phyloP scores from a whole-genome alignment of 2,329 filamentous ascomycete species.

The Coniochaeta sp. region DNA sequence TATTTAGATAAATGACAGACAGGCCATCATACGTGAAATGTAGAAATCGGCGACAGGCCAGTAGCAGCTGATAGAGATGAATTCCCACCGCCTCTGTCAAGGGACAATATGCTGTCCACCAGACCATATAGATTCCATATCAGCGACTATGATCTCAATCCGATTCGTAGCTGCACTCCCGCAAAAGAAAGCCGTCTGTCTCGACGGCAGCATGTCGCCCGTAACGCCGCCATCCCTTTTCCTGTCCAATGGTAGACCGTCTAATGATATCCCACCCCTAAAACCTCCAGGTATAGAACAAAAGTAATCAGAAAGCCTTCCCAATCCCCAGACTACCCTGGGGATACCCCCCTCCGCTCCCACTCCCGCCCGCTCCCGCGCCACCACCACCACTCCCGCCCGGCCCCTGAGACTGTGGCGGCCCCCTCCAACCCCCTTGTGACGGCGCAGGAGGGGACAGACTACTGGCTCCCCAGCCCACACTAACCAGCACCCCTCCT shows the following conservation, averaged over 20 bases:
- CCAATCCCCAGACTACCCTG: background rate
- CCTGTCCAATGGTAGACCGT: background rate
- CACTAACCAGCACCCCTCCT: conserved; percentile 19
- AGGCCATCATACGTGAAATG: background rate
- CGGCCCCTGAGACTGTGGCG: background rate
- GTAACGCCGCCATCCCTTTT: background rate
- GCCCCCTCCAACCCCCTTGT: background rate
- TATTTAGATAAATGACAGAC: too few relatives aligned
- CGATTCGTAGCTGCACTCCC: background rate
- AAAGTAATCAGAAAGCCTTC: background rate
- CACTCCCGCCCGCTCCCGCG: background rate
- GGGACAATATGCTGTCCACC: background rate
- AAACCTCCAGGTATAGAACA: background rate
- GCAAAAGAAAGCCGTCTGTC: background rate
- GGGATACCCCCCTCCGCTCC: background rate
- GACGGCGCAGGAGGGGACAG: background rate
- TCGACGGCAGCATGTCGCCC: background rate
- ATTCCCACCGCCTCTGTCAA: background rate
- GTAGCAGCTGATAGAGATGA: background rate
- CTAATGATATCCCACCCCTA: background rate
- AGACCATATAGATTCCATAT: background rate
- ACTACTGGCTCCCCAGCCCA: conserved; percentile 16
- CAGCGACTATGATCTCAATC: background rate
- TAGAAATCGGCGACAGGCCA: background rate
- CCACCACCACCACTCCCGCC: background rate